A percentile compares a stretch with the other conserved stretches of the same genome.
Conservation (phyloP, 768 basidiomycete genomes). For the Tylopilus vinaceipallidus region DNA sequence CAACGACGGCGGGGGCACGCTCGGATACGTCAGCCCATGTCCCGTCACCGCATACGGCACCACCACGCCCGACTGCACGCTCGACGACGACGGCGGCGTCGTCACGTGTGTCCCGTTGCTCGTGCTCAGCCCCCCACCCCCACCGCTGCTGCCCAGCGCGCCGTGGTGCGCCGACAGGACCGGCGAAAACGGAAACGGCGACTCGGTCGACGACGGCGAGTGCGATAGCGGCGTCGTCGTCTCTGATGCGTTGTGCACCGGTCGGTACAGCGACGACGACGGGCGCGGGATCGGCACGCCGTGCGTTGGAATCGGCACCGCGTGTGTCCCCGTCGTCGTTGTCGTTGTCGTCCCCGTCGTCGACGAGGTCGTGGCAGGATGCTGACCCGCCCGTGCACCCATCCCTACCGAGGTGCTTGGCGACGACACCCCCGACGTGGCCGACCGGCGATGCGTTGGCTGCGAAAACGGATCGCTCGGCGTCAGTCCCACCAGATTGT, state of each 20-base stretch:
- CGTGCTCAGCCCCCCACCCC: conserved; percentile 16
- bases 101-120: conserved; percentile 58
- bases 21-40: conserved; percentile 66
- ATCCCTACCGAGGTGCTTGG: conserved; percentile 27
- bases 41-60: conserved; percentile 17
- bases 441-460: conserved; percentile 60
- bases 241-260: conserved; percentile 44
- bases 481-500: conserved; percentile 73
- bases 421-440: conserved; percentile 36
- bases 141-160: conserved; percentile 22
- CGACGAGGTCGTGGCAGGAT: no score
- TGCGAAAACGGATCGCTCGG: conserved; percentile 68
- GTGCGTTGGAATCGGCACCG: conserved; percentile 67
- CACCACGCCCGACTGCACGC: conserved; percentile 7
- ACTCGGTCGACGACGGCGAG: conserved; percentile 65
- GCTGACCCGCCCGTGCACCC: conserved; percentile 22
- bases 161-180: conserved; percentile 41
- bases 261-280: conserved; percentile 60
- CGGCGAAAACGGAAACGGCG: conserved; percentile 68
- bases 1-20: conserved; percentile 79
- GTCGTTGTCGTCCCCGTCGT: no score
- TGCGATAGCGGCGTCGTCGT: conserved; percentile 62
- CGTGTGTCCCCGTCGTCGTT: conserved; percentile 35
- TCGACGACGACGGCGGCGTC: conserved; percentile 66
- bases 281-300: conserved; percentile 78